Conservation (phyloP, 2,329 filamentous ascomycete genomes). For the Epichloe baconii region DNA sequence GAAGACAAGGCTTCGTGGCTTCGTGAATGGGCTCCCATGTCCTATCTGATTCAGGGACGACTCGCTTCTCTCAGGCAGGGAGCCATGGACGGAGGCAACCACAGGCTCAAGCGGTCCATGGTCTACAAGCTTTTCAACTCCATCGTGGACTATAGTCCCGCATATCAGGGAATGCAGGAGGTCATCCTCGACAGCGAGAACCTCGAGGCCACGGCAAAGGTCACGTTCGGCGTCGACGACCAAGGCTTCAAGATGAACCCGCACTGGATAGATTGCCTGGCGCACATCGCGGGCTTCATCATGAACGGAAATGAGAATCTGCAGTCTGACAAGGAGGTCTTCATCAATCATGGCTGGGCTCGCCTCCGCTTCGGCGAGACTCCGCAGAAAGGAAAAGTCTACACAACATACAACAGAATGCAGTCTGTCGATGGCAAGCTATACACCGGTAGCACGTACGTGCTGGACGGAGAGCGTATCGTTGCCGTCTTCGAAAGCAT, state of each 20-base stretch:
- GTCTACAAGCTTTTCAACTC: conserved; percentile 51
- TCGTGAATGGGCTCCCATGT: no score
- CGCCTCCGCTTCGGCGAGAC: conserved; percentile 13
- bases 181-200: conserved; percentile 27
- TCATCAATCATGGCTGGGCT: conserved; percentile 48
- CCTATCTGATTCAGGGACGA: no score
- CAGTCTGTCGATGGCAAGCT: conserved; percentile 34
- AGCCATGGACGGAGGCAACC: conserved; percentile 17
- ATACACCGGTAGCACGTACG: conserved; percentile 37
- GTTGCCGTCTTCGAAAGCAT: conserved; percentile 39
- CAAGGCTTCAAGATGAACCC: neutral
- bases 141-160: conserved; percentile 42
- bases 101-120: conserved; percentile 4
- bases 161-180: conserved; percentile 45
- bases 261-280: conserved; percentile 46
- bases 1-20: no score
- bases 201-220: conserved; percentile 22
- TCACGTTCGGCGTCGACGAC: conserved; percentile 38
- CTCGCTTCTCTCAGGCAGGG: conserved; percentile 23
- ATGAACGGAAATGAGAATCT: conserved; percentile 26
- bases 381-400: conserved; percentile 12
- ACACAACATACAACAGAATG: conserved; percentile 45
- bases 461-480: conserved; percentile 39
- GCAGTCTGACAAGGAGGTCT: conserved; percentile 21
- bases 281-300: conserved; percentile 48